Evolutionary conservation across 2,329 filamentous ascomycete species (phyloP), one percentile per base, ranked within the genome.

Genomic region (Aspergillaceae sp.): DNA sequence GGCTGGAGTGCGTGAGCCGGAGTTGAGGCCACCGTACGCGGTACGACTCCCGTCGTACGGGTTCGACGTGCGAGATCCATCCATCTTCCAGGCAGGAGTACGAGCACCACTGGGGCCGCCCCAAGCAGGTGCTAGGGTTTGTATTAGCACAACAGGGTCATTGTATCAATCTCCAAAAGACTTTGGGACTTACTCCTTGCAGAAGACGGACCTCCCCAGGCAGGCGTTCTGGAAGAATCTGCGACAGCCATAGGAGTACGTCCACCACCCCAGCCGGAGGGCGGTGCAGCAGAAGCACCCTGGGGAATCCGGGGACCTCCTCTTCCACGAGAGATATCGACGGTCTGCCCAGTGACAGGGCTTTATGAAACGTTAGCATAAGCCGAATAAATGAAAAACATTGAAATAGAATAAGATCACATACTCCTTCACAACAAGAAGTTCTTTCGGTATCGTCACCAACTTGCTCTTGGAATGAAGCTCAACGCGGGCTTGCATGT

Each of bases 391-490:
- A 3, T 3, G 19, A 19, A 4, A 48, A 53, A 47, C 27, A 30
- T n/a, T 37, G 32, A 28, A 33, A 45, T 19, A 19, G 19, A 19
- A 19, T 43, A 34, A 42, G n/a, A 32, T 45, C 29, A 67, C 71
- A 50, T 79, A 86, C 73, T 98, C 91, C 66, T 91, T 90, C 69
- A 94, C 86, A 27, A 79, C 80, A n/a, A 98, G 72, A 47, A 84
- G 80, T 7, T 86, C 83, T 62, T 94, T 94, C 19, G 82, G 79
- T 33, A 97, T 80, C 5, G 84, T 89, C 51, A 97, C 81, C 10
- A 87, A 85, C 74, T 96, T 97, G 70, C 83, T 87, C 73, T 94
- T 95, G 4, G 90, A 90, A 63, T 97, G 91, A 35, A 98, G 73
- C 69, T 98, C 92, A 37, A 98, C 86, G 52, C 90, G 85, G 29